phyloP scores from a whole-genome alignment of 257 asterid genomes.

The Solanum ossicruentum region DNA sequence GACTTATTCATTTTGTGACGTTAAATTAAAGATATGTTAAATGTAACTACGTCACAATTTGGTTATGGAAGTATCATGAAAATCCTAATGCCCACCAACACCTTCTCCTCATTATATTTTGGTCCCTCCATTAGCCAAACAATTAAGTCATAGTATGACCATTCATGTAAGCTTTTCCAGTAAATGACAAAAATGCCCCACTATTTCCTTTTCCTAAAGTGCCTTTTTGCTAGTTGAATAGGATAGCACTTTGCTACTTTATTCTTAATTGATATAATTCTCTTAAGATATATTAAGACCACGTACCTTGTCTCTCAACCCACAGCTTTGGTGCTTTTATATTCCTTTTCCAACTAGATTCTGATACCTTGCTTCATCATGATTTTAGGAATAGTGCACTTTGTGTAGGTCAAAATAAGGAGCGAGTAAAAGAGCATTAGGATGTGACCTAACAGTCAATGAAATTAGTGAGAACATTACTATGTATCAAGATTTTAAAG shows the following conservation, averaged over 20 bases:
- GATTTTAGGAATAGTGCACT: constrained; percentile 7
- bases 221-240: constrained; percentile 18
- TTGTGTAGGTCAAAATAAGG: neutral
- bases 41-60: neutral
- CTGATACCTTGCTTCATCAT: constrained; percentile 24
- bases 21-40: neutral
- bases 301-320: neutral
- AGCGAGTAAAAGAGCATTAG: neutral
- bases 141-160: constrained; percentile 6
- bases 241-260: constrained; percentile 22
- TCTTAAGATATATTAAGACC: constrained; percentile 4
- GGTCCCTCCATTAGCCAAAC: constrained; percentile 17
- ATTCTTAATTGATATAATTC: constrained; percentile 15
- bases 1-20: neutral
- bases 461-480: neutral
- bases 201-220: constrained; percentile 10
- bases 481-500: neutral
- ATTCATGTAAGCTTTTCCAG: constrained; percentile 9
- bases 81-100: constrained; percentile 1
- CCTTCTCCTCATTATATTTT: neutral
- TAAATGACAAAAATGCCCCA: constrained; percentile 26
- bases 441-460: neutral
- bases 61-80: neutral
- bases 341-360: constrained; percentile 22
- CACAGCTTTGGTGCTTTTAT: neutral